A percentile compares a stretch with the other conserved stretches of the same genome.
phyloP scores from a whole-genome alignment of 306 rosid species.

The Corylus heterophylla region DNA sequence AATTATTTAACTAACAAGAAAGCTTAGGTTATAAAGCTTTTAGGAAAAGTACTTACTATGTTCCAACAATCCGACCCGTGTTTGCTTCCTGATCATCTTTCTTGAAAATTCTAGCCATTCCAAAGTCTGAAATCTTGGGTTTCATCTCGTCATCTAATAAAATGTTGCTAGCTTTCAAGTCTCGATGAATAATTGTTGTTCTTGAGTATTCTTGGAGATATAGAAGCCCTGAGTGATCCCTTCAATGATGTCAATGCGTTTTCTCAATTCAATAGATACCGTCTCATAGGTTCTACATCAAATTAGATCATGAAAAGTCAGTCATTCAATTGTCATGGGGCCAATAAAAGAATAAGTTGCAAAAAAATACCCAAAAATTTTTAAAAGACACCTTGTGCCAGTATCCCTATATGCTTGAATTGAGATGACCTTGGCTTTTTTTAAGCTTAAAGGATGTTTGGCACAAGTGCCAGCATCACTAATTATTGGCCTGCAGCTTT shows the following conservation, averaged over 20 bases:
- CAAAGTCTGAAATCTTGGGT: slow-evolving; percentile 42
- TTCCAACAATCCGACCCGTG: slow-evolving; percentile 37
- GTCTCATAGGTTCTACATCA: slow-evolving; percentile 17
- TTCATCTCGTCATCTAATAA: slow-evolving; percentile 30
- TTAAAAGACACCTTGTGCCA: background rate
- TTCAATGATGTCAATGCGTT: slow-evolving; percentile 29
- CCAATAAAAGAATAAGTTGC: background rate
- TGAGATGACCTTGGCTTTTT: too few species aligned
- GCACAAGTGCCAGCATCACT: background rate
- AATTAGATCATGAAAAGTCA: background rate
- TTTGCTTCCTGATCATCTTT: slow-evolving; percentile 34
- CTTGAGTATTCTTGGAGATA: slow-evolving; percentile 43
- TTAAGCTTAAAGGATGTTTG: background rate
- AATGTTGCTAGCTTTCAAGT: slow-evolving; percentile 42
- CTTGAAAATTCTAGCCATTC: slow-evolving; percentile 32
- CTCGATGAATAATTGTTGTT: slow-evolving; percentile 35
- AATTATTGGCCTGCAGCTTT: background rate
- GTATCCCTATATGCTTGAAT: background rate
- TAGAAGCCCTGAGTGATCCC: slow-evolving; percentile 38
- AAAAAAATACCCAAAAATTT: background rate
- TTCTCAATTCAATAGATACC: slow-evolving; percentile 25
- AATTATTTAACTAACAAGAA: background rate
- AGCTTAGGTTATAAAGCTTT: background rate
- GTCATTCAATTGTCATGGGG: background rate
- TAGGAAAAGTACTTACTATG: slow-evolving; percentile 17